Percentiles rank a stretch among this genome's conserved stretches.
Conservation (phyloP, 2,329 filamentous ascomycete species). For the Dichotomopilus funicola region DNA sequence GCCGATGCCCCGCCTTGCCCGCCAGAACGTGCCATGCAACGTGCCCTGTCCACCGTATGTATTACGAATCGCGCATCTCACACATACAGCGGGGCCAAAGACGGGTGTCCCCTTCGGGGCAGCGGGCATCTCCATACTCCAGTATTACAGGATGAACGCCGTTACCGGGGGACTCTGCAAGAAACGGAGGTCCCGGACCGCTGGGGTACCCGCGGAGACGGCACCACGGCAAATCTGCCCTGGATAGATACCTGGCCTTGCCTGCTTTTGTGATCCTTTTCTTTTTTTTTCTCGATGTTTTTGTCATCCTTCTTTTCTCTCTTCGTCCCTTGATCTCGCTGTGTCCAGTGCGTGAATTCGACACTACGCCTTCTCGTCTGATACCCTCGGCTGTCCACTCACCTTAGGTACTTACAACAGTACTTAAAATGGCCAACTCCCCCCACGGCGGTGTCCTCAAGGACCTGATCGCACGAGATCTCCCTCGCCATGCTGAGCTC, state of each 20-base stretch:
- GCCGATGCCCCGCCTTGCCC: no score
- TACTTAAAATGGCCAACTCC: constrained; percentile 54
- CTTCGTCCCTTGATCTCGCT: neutral
- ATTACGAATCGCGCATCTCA: neutral
- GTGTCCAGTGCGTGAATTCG: neutral
- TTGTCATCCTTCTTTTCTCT: neutral
- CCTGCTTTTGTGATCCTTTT: neutral
- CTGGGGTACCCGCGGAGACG: constrained; percentile 12
- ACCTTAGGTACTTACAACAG: constrained; percentile 1
- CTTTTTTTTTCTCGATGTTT: neutral
- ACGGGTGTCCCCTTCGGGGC: neutral
- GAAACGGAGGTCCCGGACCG: constrained; percentile 2
- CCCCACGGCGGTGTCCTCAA: constrained; percentile 93
- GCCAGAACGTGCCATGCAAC: no score
- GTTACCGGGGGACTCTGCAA: constrained; percentile 12
- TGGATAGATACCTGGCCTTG: constrained; percentile 11
- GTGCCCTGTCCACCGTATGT: neutral
- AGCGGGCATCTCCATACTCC: neutral
- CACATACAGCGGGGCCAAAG: neutral
- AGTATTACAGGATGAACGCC: constrained; percentile 9
- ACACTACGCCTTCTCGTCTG: neutral
- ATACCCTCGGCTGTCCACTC: neutral
- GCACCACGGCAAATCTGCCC: constrained; percentile 13
- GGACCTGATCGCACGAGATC: constrained; percentile 93
- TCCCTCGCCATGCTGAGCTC: constrained; percentile 73